phyloP scores from a whole-genome alignment of 257 asterid genomes.

The Plectranthus barbatus region DNA sequence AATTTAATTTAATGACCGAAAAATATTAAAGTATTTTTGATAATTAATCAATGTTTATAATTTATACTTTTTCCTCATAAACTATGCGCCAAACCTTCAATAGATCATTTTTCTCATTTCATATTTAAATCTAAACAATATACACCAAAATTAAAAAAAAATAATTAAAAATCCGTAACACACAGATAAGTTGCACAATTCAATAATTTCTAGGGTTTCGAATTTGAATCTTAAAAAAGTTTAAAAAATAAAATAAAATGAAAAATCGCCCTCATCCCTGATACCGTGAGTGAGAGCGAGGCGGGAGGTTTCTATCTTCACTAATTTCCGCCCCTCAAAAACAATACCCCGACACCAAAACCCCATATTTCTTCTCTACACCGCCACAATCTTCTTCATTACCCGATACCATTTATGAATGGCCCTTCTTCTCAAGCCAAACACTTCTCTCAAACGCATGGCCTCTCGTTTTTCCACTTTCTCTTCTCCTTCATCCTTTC shows the following conservation, averaged over 20 bases:
- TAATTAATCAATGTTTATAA: no score
- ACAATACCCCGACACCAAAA: slow-evolving; percentile 24
- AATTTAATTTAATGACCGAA: no score
- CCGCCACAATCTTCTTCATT: background rate
- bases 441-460: slow-evolving; percentile 37
- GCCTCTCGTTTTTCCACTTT: slow-evolving; percentile 31
- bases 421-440: slow-evolving; percentile 50
- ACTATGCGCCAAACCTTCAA: no score
- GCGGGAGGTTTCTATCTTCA: slow-evolving; percentile 11
- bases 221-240: no score
- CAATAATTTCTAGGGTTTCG: no score
- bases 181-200: no score
- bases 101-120: no score
- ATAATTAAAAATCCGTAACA: no score
- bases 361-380: slow-evolving; percentile 1
- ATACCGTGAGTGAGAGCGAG: slow-evolving; percentile 5
- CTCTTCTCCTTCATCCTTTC: slow-evolving; percentile 22
- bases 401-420: slow-evolving; percentile 24
- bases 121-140: no score
- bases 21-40: no score
- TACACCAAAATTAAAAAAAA: no score
- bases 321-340: slow-evolving; percentile 2
- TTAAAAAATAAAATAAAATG: background rate
- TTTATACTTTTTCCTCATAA: no score
- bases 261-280: slow-evolving; percentile 4